Percentiles rank a stretch among this genome's conserved stretches.
Conservation (phyloP, 805 yeast genomes). For the Metschnikowia lachancei region DNA sequence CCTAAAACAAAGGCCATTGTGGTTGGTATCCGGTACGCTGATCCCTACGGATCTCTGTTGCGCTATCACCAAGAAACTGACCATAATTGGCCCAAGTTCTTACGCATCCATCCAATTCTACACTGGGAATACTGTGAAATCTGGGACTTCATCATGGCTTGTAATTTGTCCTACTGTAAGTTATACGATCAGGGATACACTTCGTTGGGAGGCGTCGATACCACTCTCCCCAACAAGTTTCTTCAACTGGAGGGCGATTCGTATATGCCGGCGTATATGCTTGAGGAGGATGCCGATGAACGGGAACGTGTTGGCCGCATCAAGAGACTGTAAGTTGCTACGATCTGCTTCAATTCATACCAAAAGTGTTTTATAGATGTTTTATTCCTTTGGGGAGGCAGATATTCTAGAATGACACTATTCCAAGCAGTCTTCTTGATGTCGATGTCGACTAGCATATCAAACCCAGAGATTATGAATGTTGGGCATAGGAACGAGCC, state of each 20-base stretch:
- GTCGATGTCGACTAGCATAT: too few species aligned
- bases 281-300: constrained; percentile 61
- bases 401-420: too few species aligned
- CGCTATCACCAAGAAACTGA: constrained; percentile 71
- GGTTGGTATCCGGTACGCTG: constrained; percentile 85
- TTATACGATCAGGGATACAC: constrained; percentile 86
- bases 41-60: constrained; percentile 72
- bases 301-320: constrained; percentile 45
- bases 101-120: constrained; percentile 81
- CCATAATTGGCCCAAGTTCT: constrained; percentile 85
- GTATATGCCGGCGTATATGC: constrained; percentile 55
- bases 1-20: constrained; percentile 67
- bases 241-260: constrained; percentile 23
- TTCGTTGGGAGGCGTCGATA: constrained; percentile 75
- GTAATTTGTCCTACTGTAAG: constrained; percentile 64
- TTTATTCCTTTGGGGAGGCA: too few species aligned
- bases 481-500: too few species aligned
- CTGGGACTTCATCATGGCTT: constrained; percentile 73
- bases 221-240: constrained; percentile 72
- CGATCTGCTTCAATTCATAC: background rate
- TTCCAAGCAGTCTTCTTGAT: too few species aligned
- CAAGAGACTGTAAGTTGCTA: background rate
- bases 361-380: too few species aligned
- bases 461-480: too few species aligned
- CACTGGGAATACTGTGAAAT: constrained; percentile 83